Evolutionary conservation across 208 protist genomes (phyloP).

Genomic region (Trypanosoma melophagium): DNA sequence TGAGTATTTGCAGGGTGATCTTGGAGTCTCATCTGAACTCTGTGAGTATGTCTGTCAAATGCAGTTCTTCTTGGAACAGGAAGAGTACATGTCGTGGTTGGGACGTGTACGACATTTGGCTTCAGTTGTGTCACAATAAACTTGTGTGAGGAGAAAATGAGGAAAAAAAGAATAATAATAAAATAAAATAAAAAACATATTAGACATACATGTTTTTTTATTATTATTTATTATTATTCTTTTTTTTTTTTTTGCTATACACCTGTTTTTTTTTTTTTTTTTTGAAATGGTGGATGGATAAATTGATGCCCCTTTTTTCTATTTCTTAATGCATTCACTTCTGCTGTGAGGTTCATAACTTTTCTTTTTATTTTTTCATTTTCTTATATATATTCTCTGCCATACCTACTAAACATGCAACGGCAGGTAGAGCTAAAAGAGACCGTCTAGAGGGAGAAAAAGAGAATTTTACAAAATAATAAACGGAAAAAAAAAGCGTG

Average conservation of each 20-base stretch:
- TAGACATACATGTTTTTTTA: neutral
- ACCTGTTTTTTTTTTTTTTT: too few species aligned
- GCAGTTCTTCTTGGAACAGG: slow-evolving; percentile 83
- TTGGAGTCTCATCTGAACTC: slow-evolving; percentile 59
- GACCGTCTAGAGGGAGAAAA: neutral
- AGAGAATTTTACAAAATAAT: too few species aligned
- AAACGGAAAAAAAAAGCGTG: neutral
- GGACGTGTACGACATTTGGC: slow-evolving; percentile 52
- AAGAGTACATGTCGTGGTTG: slow-evolving; percentile 85
- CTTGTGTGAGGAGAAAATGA: neutral
- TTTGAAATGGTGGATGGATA: too few species aligned
- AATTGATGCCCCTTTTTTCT: too few species aligned
- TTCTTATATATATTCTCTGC: too few species aligned
- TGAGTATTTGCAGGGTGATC: slow-evolving; percentile 55
- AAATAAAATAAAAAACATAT: too few species aligned
- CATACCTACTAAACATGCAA: too few species aligned
- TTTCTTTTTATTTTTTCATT: too few species aligned
- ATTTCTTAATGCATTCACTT: too few species aligned
- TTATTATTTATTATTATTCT: slow-evolving; percentile 28
- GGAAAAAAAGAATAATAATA: neutral
- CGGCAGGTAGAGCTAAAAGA: neutral
- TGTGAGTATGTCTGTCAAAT: slow-evolving; percentile 85
- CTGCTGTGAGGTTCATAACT: too few species aligned
- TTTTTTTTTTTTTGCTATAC: slow-evolving; percentile 26
- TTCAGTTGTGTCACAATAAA: slow-evolving; percentile 8